Evolutionary conservation across 1,284 basidiomycete genomes (phyloP).

Genomic region (Gymnopus androsaceus): DNA sequence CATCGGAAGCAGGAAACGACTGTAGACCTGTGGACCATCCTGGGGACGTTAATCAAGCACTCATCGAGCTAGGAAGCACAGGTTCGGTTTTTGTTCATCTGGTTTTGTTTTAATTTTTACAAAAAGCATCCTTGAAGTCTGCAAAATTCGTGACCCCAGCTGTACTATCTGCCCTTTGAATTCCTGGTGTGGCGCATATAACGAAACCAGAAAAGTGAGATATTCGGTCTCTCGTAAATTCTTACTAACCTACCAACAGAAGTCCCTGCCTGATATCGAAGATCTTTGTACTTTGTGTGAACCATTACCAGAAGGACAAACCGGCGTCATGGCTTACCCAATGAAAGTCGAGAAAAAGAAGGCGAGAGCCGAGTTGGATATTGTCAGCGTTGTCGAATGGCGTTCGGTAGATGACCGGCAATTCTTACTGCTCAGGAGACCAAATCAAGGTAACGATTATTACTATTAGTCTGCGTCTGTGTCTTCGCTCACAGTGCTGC

Average conservation of each 20-base stretch:
- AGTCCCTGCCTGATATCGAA: constrained; percentile 61
- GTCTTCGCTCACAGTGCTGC: constrained; percentile 11
- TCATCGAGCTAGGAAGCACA: constrained; percentile 88
- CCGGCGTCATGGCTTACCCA: constrained; percentile 73
- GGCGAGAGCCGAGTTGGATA: constrained; percentile 81
- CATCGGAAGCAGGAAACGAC: not conserved
- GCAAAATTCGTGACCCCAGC: constrained; percentile 78
- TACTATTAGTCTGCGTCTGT: constrained; percentile 3
- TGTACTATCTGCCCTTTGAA: constrained; percentile 76
- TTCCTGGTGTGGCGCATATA: constrained; percentile 67
- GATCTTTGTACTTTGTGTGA: constrained; percentile 76
- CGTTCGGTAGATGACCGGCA: constrained; percentile 43
- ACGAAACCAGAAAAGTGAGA: constrained; percentile 12
- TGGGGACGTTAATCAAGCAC: constrained; percentile 87
- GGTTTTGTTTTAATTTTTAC: too few relatives aligned
- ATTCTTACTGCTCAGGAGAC: constrained; percentile 81
- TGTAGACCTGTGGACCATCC: constrained; percentile 55
- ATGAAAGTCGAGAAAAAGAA: constrained; percentile 88
- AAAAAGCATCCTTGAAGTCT: too few relatives aligned
- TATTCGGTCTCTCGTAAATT: not conserved
- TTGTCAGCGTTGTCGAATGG: constrained; percentile 88
- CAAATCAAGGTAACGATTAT: constrained; percentile 71
- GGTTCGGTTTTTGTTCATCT: too few relatives aligned
- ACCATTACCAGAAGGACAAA: constrained; percentile 47
- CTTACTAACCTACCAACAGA: not conserved